Evolutionary conservation across 257 asterid genomes (phyloP), one percentile per base, ranked within the genome.

Genomic region (Solanum clarkiae): DNA sequence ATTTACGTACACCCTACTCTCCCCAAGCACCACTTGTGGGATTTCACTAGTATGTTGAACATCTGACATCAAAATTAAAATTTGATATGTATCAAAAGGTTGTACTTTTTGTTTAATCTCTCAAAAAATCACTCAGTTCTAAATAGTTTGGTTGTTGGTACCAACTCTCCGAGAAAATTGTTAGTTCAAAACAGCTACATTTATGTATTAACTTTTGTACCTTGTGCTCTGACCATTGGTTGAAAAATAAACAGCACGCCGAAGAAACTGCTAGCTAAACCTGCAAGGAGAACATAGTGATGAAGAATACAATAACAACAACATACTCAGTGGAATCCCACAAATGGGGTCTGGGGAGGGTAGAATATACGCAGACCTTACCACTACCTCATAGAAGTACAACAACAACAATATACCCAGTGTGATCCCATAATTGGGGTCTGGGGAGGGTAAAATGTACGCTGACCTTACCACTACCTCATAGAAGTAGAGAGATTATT

Each of bases 201-300:
- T 26, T 79, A n/a, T 22, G 26, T 72, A 87, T 85, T 80, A 82
- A 20, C 56, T 53, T 79, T 10, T 51, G 70, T 84, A 89, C 92
- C 90, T 89, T 84, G 87, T 84, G 84, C 26, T 56, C 53, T 80
- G 57, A 82, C 72, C 86, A 88, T 42, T 59, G 90, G 87, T 85
- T 79, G 87, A 82, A 89, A 89, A 53, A 89, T 80, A 83, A 89
- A 89, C 10, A 89, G 81, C 71, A 88, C 87, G 15, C 92, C 92
- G 49, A 90, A 90, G 88, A 86, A 88, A 84, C 92, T 90, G 89
- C 89, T 86, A 57, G 90, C 92, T 68, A 90, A 89, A 60, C 90
- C 92, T 90, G 90, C 63, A 86, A 84, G 42, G 42, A 36, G 42
- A 36, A 36, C 13, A 79, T 36, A 59, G 26, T 72, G 26, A 59